Percentiles rank a stretch among this genome's conserved stretches.
Evolutionary conservation across 2,329 filamentous ascomycete species (phyloP).

Genomic region (Claviceps africana): DNA sequence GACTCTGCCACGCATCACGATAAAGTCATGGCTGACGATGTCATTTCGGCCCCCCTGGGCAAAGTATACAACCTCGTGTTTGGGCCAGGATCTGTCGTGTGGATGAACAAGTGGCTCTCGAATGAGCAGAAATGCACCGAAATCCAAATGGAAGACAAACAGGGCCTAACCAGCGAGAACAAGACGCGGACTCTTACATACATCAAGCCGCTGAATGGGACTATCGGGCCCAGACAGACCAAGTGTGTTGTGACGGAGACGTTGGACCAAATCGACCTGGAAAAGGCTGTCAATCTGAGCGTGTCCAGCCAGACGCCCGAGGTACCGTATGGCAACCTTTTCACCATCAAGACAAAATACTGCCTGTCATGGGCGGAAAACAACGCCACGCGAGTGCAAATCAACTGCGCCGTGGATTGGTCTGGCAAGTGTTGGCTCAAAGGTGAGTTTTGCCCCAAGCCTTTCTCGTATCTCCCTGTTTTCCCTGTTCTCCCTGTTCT

Average conservation of each 20-base stretch:
- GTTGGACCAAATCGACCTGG: constrained; percentile 72
- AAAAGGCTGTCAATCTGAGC: constrained; percentile 72
- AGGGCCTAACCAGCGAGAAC: constrained; percentile 61
- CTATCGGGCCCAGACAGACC: constrained; percentile 85
- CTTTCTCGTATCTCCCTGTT: neutral
- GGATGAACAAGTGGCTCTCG: constrained; percentile 76
- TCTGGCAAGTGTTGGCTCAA: constrained; percentile 96
- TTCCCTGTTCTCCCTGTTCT: neutral
- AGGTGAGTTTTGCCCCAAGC: constrained; percentile 39
- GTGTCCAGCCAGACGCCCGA: constrained; percentile 83
- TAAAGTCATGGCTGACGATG: constrained; percentile 70
- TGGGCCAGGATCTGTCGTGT: constrained; percentile 62
- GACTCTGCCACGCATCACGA: constrained; percentile 72
- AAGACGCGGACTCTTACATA: constrained; percentile 67
- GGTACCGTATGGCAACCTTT: constrained; percentile 86
- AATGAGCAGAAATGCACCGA: constrained; percentile 82
- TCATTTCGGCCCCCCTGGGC: constrained; percentile 74
- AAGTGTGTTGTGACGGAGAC: constrained; percentile 83
- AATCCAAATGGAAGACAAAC: constrained; percentile 75
- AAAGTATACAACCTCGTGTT: constrained; percentile 86
- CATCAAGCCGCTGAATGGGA: constrained; percentile 73
- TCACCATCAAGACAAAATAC: constrained; percentile 84
- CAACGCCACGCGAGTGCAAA: constrained; percentile 71
- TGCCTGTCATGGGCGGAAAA: constrained; percentile 85
- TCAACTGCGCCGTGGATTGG: constrained; percentile 91